Base-by-base conservation (phyloP, 106 monocot species). In the Acorus calamus region DNA sequence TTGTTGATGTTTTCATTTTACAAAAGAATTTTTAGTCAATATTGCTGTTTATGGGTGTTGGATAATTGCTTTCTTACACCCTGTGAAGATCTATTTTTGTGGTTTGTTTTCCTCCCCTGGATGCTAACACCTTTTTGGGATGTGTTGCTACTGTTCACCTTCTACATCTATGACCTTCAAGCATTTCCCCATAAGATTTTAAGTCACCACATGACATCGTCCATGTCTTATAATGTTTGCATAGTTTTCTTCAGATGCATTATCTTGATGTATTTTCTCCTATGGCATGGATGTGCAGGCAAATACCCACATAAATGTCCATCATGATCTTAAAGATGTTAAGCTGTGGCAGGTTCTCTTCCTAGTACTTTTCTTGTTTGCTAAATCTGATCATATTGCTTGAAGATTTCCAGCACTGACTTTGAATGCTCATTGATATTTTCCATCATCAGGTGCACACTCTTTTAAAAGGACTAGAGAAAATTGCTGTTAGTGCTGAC, bases 281-380 rank as follows among this genome's bases (percentile, higher is more conserved):
- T 28, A 28, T 28, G 28, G 28, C 28, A 28, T 28, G 28, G 28
- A 28, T 28, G 28, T 28, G 28, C 70, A 76, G 81, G 76, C 76
- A 56, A 81, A 76, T 60, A 76, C 76, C 14, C 81, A 81, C 51
- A 48, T 81, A 14, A 72, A 73, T 69, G 64, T 76, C 50, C 76
- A 62, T 63, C 59, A 76, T 49, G 81, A 81, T 54, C 70, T 68
- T 50, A 76, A 76, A 63, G 81, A 81, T 69, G 92, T 99, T 53
- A 99, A 88, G 64, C 73, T 99, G n/a, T 99, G 92, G 98, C 88
- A 92, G 98, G 92, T 99, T 64, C 53, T 66, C 50, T n/a, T 54
- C 11, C 57, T 51, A 28, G 67, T 58, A 41, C 62, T 43, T 55
- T 58, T 41, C 3, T 58, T 10, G 11, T 44, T 2, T 46, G n/a